phyloP scores from a whole-genome alignment of 139 green algal genomes.

The Nannochloris sp. region DNA sequence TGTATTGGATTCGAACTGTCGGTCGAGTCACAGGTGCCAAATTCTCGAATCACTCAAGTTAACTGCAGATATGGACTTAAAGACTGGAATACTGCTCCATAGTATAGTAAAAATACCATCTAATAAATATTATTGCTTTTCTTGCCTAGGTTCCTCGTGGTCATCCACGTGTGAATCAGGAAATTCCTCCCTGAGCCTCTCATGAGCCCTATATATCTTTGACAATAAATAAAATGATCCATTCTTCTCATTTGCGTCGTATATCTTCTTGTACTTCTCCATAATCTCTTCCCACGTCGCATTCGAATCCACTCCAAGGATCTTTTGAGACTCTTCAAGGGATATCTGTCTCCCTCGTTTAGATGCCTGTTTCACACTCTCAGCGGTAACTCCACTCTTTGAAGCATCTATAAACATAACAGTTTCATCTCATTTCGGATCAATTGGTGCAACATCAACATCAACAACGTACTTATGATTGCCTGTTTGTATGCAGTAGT shows the following conservation, averaged over 20 bases:
- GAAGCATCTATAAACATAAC: conserved; percentile 54
- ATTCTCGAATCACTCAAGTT: too few species aligned
- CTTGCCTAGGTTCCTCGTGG: not conserved
- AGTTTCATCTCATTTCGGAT: not conserved
- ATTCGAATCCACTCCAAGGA: conserved; percentile 51
- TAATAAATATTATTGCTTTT: conserved; percentile 11
- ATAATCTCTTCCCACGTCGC: conserved; percentile 62
- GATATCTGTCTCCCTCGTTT: conserved; percentile 40
- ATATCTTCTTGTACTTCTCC: conserved; percentile 78
- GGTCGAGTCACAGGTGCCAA: too few species aligned
- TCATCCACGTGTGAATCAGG: conserved; percentile 3
- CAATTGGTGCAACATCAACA: not conserved
- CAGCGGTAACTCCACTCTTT: conserved; percentile 59
- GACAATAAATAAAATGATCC: conserved; percentile 86
- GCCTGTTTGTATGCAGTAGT: conserved; percentile 74
- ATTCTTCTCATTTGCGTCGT: conserved; percentile 72
- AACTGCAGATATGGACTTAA: too few species aligned
- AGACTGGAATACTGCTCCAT: too few species aligned
- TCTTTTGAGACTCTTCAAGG: conserved; percentile 65
- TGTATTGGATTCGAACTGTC: too few species aligned
- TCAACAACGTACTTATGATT: conserved; percentile 66
- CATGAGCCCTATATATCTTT: conserved; percentile 60
- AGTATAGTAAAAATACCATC: not conserved
- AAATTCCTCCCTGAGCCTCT: conserved; percentile 30
- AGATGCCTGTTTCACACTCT: conserved; percentile 38